Conservation (phyloP, 768 basidiomycete genomes). For the Tylopilus subfusipes region DNA sequence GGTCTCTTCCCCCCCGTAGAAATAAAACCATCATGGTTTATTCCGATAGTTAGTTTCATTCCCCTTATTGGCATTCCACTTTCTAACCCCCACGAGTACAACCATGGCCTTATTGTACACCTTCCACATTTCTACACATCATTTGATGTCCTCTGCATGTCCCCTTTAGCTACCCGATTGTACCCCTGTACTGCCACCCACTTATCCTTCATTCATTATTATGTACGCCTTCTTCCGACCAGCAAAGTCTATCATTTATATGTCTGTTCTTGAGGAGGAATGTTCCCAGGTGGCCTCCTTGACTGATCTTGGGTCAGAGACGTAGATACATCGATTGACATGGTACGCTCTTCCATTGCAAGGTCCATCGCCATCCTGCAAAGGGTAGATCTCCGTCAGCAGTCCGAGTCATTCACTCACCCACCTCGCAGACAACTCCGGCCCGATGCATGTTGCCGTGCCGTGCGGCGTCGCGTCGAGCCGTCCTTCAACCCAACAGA, state of each 20-base stretch:
- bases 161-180: neutral
- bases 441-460: too few relatives aligned
- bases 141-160: conserved; percentile 4
- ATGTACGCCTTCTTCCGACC: conserved; percentile 12
- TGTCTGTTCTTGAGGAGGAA: too few relatives aligned
- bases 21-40: conserved; percentile 5
- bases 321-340: too few relatives aligned
- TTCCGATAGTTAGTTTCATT: conserved; percentile 5
- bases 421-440: too few relatives aligned
- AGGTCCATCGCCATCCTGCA: too few relatives aligned
- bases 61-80: neutral
- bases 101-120: conserved; percentile 15
- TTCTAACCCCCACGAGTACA: conserved; percentile 5
- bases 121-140: conserved; percentile 3
- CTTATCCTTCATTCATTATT: conserved; percentile 8
- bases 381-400: too few relatives aligned
- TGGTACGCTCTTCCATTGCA: too few relatives aligned
- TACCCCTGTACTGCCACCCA: conserved; percentile 14
- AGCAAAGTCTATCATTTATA: neutral
- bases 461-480: too few relatives aligned
- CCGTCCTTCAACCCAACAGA: too few relatives aligned
- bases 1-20: conserved; percentile 6
- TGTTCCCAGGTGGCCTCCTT: too few relatives aligned
- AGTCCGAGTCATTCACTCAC: too few relatives aligned
- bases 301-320: too few relatives aligned